Conservation (phyloP, 129 eudicot species). For the Gnaphalium uliginosum region DNA sequence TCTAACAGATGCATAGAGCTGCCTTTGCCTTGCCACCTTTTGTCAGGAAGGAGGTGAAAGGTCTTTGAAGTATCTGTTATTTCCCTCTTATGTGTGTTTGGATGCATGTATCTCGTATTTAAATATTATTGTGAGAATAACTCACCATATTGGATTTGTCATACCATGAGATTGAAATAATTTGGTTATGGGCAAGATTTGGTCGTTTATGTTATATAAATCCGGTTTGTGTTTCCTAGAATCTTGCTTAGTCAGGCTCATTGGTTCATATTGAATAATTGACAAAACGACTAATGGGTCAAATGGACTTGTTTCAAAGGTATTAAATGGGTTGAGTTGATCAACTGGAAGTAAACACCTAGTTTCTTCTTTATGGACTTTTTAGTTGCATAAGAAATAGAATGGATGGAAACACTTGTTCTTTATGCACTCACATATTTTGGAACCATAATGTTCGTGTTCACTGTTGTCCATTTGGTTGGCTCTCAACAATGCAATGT, state of each 20-base stretch:
- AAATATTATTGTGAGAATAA: neutral
- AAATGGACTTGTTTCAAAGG: neutral
- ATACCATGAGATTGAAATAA: constrained; percentile 9
- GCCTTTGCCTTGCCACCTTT: constrained; percentile 92
- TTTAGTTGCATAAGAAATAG: neutral
- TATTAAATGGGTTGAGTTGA: neutral
- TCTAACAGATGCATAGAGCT: constrained; percentile 72
- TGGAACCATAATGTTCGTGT: neutral
- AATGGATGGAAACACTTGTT: neutral
- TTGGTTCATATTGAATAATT: neutral
- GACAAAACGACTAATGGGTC: neutral
- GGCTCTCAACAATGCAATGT: neutral
- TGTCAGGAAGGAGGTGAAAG: constrained; percentile 64
- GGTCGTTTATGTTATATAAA: neutral
- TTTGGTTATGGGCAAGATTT: constrained; percentile 21
- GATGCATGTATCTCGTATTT: constrained; percentile 10
- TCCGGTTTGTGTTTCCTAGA: neutral
- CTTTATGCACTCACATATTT: neutral
- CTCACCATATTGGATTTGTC: constrained; percentile 16
- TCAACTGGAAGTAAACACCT: neutral
- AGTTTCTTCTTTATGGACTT: neutral
- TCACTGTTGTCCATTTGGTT: neutral
- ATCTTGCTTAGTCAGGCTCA: neutral
- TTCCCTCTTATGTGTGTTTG: constrained; percentile 1
- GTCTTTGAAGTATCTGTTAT: constrained; percentile 37